These are phyloP conservation scores for Ascochyta viciae-villosae DNA, from an alignment of 2,329 filamentous ascomycete species.

Conservation along the genomic window DNA sequence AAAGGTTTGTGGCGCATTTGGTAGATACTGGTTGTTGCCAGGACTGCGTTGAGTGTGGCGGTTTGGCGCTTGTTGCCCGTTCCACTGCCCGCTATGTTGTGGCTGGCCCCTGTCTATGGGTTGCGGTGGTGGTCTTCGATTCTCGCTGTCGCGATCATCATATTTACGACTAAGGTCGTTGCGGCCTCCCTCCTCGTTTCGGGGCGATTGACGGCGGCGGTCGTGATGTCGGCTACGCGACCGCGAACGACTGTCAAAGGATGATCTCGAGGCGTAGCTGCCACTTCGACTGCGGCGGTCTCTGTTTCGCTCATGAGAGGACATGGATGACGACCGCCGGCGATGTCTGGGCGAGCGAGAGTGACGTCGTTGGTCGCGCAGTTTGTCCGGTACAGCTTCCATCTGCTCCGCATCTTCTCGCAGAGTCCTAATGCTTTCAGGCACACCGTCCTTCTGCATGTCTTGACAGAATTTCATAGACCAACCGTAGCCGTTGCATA, in stretches of 20 bases:
- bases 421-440: conserved; percentile 29
- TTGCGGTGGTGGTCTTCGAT: conserved; percentile 17
- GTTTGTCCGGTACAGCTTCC: conserved; percentile 20
- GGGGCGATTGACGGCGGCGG: conserved; percentile 22
- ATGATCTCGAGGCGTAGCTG: conserved; percentile 24
- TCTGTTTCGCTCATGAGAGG: conserved; percentile 21
- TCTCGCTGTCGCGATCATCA: conserved; percentile 16
- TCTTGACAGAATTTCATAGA: conserved; percentile 79
- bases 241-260: conserved; percentile 27
- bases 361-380: conserved; percentile 17
- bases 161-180: conserved; percentile 19
- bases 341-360: conserved; percentile 20
- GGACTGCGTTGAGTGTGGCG: conserved; percentile 10
- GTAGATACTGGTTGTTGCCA: conserved; percentile 16
- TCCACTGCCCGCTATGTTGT: conserved; percentile 22
- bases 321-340: conserved; percentile 25
- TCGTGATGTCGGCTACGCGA: conserved; percentile 22
- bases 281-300: conserved; percentile 22
- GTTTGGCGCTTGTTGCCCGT: conserved; percentile 9
- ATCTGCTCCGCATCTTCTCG: conserved; percentile 29
- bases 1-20: conserved; percentile 10
- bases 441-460: conserved; percentile 65
- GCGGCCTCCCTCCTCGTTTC: conserved; percentile 6
- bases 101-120: conserved; percentile 14
- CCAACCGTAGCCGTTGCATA: conserved; percentile 89